These are phyloP conservation scores for Teunomyces cretensis DNA, from an alignment of 805 yeast genomes.

Conservation along the genomic window DNA sequence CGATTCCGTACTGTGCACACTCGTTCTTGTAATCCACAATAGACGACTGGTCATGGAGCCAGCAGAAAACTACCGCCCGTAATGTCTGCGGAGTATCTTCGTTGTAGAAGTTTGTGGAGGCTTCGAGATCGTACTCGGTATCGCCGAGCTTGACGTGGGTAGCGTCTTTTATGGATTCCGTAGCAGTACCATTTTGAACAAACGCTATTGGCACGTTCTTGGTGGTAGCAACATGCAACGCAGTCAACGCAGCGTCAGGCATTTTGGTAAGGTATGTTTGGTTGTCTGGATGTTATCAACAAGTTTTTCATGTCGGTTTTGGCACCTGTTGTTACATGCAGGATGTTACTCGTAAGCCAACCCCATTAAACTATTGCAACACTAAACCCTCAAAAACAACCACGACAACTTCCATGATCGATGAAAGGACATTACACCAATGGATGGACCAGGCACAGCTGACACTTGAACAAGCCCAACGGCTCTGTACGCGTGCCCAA, in stretches of 20 bases:
- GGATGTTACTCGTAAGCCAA: neutral
- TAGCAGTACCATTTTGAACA: slow-evolving; percentile 12
- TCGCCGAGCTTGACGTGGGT: slow-evolving; percentile 26
- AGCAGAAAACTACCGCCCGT: slow-evolving; percentile 69
- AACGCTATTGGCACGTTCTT: slow-evolving; percentile 23
- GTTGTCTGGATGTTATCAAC: neutral
- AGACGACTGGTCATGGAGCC: slow-evolving; percentile 69
- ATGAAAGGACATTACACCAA: slow-evolving; percentile 10
- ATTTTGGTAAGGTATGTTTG: neutral
- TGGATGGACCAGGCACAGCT: slow-evolving; percentile 33
- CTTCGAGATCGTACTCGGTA: slow-evolving; percentile 34
- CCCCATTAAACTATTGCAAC: too few relatives aligned
- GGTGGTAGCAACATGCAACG: slow-evolving; percentile 28
- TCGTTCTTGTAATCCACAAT: slow-evolving; percentile 80
- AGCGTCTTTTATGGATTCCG: slow-evolving; percentile 30
- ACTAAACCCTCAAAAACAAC: neutral
- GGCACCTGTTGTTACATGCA: neutral
- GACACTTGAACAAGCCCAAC: slow-evolving; percentile 30
- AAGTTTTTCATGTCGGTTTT: too few relatives aligned
- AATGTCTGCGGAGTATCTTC: slow-evolving; percentile 51
- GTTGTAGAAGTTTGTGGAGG: slow-evolving; percentile 54
- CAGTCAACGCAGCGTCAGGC: slow-evolving; percentile 16
- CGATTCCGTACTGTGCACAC: slow-evolving; percentile 62
- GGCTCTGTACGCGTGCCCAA: slow-evolving; percentile 34
- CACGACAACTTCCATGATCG: neutral